Evolutionary conservation across 176 grass and related monocot genomes (phyloP), one percentile per base, ranked within the genome.

Genomic region (Luzula sylvatica): DNA sequence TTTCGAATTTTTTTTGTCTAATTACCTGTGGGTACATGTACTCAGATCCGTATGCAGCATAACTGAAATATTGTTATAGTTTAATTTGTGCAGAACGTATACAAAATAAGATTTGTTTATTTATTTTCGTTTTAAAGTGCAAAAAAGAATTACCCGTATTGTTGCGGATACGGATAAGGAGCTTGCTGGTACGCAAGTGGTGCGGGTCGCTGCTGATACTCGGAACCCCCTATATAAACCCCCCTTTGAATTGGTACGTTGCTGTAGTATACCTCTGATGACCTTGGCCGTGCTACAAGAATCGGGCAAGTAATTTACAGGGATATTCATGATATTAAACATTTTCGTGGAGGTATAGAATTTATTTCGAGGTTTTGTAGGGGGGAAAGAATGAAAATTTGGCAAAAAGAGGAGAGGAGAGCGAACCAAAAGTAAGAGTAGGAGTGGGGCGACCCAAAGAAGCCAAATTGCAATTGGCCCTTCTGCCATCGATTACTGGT

Each of bases 21-120:
- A 53, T 20, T 72, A 95, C 89, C 89, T 90, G 92, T 74, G 81
- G 78, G 67, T 90, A 90, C 64, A 83, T 68, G 55, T 82, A 98
- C 65, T 98, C 92, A 0, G 72, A 55, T 52, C 85, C 92, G 82
- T 86, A 98, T 61, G 75, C 45, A 53, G 75, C 61, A 63, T 82
- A 86, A 71, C 85, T 90, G 78, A 77, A 98, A 86, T 80, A 75
- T n/a, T n/a, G n/a, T n/a, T n/a, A n/a, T n/a, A n/a, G n/a, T n/a
- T n/a, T n/a, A n/a, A n/a, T n/a, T n/a, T n/a, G n/a, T n/a, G n/a
- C 55, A 26, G 50, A 76, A 46, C 13, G 30, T 35, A 7, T 32
- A 32, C 3, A 32, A 32, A 35, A 35, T 35, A 35, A 35, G 9
- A 35, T 35, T 35, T 4, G n/a, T n/a, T n/a, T n/a, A n/a, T n/a